Percentiles rank a stretch among this genome's conserved stretches.
Evolutionary conservation across 2,329 filamentous ascomycete genomes (phyloP).

Genomic region (Cladosporium phlei): DNA sequence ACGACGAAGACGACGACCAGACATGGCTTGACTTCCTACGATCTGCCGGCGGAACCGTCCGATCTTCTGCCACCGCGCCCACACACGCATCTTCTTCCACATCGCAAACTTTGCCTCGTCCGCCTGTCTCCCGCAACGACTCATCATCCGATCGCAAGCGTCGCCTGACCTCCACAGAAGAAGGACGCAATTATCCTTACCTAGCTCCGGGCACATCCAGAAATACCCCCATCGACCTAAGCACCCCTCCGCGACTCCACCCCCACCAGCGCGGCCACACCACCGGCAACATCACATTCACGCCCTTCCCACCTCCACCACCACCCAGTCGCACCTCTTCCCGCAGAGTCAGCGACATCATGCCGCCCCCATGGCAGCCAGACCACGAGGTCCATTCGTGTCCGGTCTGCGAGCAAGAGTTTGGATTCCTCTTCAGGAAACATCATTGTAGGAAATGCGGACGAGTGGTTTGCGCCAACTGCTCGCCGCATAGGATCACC

Average conservation of each 20-base stretch:
- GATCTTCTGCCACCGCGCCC: slow-evolving; percentile 1
- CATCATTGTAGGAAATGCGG: slow-evolving; percentile 97
- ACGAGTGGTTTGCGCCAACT: slow-evolving; percentile 80
- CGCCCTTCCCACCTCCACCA: slow-evolving; percentile 3
- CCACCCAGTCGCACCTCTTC: slow-evolving; percentile 3
- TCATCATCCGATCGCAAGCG: slow-evolving; percentile 24
- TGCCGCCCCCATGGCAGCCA: slow-evolving; percentile 78
- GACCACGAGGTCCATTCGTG: slow-evolving; percentile 78
- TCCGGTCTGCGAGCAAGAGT: slow-evolving; percentile 75
- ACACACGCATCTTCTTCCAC: background rate
- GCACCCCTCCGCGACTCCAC: slow-evolving; percentile 17
- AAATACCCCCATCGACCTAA: slow-evolving; percentile 24
- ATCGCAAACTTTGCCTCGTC: slow-evolving; percentile 3
- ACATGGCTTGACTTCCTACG: slow-evolving; percentile 24
- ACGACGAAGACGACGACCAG: slow-evolving; percentile 19
- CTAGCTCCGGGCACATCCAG: slow-evolving; percentile 9
- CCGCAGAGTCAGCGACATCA: slow-evolving; percentile 38
- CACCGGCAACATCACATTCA: slow-evolving; percentile 6
- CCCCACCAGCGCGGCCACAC: slow-evolving; percentile 1
- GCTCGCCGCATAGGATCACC: slow-evolving; percentile 90
- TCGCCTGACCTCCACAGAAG: slow-evolving; percentile 23
- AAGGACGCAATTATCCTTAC: slow-evolving; percentile 22
- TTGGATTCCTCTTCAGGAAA: slow-evolving; percentile 80
- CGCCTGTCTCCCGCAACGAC: background rate
- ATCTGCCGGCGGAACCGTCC: slow-evolving; percentile 22